Percentiles rank a stretch among this genome's conserved stretches.
Conservation (phyloP, 768 basidiomycete species). For the Trametes coccinea region DNA sequence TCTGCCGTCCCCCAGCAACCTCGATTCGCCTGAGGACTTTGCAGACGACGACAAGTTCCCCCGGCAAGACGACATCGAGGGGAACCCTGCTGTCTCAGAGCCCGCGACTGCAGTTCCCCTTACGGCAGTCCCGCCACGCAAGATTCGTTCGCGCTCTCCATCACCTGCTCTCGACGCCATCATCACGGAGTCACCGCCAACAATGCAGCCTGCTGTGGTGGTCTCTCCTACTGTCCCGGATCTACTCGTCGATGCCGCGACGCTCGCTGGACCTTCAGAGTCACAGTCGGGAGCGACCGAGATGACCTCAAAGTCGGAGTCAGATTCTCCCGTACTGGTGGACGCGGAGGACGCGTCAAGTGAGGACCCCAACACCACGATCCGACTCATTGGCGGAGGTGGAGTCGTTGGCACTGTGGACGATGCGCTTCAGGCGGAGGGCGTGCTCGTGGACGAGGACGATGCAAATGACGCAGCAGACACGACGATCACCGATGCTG, state of each 20-base stretch:
- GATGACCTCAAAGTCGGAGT: conserved; percentile 14
- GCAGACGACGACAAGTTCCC: conserved; percentile 40
- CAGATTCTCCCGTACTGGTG: conserved; percentile 30
- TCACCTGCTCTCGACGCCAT: conserved; percentile 9
- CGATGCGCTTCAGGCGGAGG: conserved; percentile 33
- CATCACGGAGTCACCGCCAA: conserved; percentile 13
- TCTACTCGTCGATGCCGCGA: conserved; percentile 13
- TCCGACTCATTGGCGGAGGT: conserved; percentile 61
- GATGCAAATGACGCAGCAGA: conserved; percentile 29
- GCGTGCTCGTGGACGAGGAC: conserved; percentile 38
- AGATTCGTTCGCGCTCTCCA: conserved; percentile 10
- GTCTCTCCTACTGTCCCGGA: conserved; percentile 5
- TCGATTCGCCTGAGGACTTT: conserved; percentile 19
- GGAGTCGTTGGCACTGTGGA: conserved; percentile 44
- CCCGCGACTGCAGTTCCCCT: conserved; percentile 2
- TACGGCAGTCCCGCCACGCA: conserved; percentile 15
- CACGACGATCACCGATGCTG: conserved; percentile 23
- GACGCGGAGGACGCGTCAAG: conserved; percentile 21
- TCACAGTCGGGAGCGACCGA: background rate
- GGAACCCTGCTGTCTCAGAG: conserved; percentile 14
- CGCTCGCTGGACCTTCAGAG: conserved; percentile 12
- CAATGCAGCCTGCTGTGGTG: background rate
- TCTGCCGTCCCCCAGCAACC: conserved; percentile 62
- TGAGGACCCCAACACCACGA: conserved; percentile 41
- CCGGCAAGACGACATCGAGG: conserved; percentile 24